phyloP scores from a whole-genome alignment of 176 grass and related monocot species.

The Phoenix roebelenii region DNA sequence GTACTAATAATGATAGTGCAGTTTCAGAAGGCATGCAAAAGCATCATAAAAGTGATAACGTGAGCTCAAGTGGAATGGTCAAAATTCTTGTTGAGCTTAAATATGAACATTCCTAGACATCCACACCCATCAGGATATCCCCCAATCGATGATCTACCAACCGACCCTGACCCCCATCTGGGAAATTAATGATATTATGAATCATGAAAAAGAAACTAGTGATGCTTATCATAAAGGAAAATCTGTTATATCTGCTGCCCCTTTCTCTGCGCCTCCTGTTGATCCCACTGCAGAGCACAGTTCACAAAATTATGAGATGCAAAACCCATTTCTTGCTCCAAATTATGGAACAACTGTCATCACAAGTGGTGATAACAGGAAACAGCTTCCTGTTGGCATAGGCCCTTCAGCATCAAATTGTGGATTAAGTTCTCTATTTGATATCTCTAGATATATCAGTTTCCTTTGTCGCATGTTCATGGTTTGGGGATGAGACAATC shows the following conservation, averaged over 20 bases:
- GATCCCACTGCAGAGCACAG: no score
- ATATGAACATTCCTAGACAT: background rate
- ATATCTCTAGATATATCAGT: background rate
- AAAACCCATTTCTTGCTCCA: background rate
- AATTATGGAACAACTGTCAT: background rate
- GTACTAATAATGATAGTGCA: background rate
- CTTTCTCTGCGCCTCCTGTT: background rate
- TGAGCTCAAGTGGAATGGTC: background rate
- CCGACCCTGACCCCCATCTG: background rate
- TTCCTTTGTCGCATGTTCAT: background rate
- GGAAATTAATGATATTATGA: background rate
- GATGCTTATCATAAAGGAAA: background rate
- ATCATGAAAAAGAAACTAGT: background rate
- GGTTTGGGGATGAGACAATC: slow-evolving; percentile 19
- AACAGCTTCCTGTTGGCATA: background rate
- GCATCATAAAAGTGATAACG: background rate
- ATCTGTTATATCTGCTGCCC: background rate
- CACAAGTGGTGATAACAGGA: background rate
- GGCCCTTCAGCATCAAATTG: background rate
- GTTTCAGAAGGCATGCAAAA: slow-evolving; percentile 3
- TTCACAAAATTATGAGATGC: background rate
- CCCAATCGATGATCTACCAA: background rate
- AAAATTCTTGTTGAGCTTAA: slow-evolving; percentile 11
- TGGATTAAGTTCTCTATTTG: background rate
- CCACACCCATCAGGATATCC: background rate